Evolutionary conservation across 1,284 basidiomycete genomes (phyloP), one percentile per base, ranked within the genome.

Genomic region (Ceratobasidium sp.): DNA sequence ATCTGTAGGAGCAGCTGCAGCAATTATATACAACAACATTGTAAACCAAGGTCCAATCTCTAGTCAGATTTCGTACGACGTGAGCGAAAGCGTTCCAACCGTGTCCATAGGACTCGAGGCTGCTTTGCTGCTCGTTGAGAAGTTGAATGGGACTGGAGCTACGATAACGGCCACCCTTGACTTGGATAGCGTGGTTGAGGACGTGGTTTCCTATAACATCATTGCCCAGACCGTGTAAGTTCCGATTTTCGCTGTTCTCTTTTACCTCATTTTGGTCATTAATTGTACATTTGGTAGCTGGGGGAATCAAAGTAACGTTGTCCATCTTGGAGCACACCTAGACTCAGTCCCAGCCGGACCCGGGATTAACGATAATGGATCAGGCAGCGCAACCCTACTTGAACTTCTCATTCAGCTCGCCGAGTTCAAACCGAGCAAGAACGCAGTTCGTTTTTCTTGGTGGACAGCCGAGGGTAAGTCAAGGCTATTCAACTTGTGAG

Each of bases 361-460:
- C 5, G 69, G 69, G 6, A 72, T 72, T 47, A 72, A 72, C 27
- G 69, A 72, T 27, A 72, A 62, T 17, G 69, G 69, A 22, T 72
- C 69, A 24, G 50, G 50, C 50, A 51, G 50, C 24, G 50, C 17
- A 19, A 51, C 50, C 19, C 17, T 51, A 7, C 6, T 24, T 4
- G 50, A 51, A 17, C 36, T 41, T 4, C 24, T 51, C 24, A 17
- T 51, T 51, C 50, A 51, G 6, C 50, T 51, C 50, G 24, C 50
- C 50, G 15, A 51, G 15, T 51, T 51, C 24, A 19, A 24, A 51
- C 50, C 50, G 5, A 51, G 24, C 15, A 51, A 51, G 24, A 51
- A 51, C 50, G 50, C 50, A 19, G 50, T 24, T 17, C 24, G 50
- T 4, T 51, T 24, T 17, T 51, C 50, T 7, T 51, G 50, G 50